Base-by-base conservation (phyloP, 345 rosid genomes). In the Euphorbia pulcherrima region DNA sequence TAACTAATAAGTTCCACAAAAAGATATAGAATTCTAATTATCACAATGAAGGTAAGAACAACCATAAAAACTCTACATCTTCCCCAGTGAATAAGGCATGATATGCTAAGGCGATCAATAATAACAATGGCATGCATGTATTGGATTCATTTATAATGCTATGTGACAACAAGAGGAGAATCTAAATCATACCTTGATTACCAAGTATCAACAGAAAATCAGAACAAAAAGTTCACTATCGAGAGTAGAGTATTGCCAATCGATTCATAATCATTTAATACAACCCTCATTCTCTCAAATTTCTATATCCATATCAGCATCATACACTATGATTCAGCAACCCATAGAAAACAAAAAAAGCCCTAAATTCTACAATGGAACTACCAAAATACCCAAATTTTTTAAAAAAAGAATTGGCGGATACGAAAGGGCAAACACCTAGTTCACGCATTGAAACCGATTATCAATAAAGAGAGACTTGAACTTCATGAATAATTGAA, bases 21-120 rank as follows among this genome's bases (percentile, higher is more conserved):
- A 9, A 24, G 17, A 56, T 18, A 52, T 21, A n/a, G 10, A 56
- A 56, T 16, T 20, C 60, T 37, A 56, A 56, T 56, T 12, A 18
- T 18, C 54, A 50, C 54, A 18, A 50, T 2, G 51, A 47, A 47
- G 54, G 28, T 5, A 56, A 6, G 18, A 40, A 47, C 14, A 66
- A 21, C 21, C 48, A 18, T 69, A 24, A 62, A n/a, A 62, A 23
- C 23, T 13, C 65, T 12, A 62, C 40, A 28, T 40, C 27, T 61
- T 61, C n/a, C 29, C 5, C 61, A 72, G 47, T 44, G 66, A 75
- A 72, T 66, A 68, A 27, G 28, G 8, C 40, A 53, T 64, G 50
- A 73, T 35, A 21, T 52, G 27, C 18, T 58, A 60, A 5, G 11
- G 26, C n/a, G 63, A 51, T 39, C 40, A 1, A 39, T 55, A 2